phyloP scores from a whole-genome alignment of 768 basidiomycete genomes.

The Asterophora parasitica region DNA sequence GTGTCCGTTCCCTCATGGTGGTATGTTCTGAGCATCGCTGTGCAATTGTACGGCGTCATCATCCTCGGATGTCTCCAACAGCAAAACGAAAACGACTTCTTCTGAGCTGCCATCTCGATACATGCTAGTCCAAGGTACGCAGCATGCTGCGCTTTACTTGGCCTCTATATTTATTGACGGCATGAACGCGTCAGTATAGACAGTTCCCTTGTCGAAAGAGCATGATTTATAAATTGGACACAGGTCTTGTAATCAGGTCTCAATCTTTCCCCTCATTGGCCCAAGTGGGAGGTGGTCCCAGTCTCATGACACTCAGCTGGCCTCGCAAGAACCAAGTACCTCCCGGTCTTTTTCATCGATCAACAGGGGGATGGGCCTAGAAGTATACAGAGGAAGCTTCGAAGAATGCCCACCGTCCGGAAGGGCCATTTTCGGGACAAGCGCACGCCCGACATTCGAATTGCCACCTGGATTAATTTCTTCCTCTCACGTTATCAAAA shows the following conservation, averaged over 20 bases:
- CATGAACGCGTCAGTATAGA: not conserved
- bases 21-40: not conserved
- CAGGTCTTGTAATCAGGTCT: not conserved
- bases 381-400: conserved; percentile 1
- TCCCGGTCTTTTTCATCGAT: conserved; percentile 7
- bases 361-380: not conserved
- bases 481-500: not conserved
- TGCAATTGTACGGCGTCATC: too few relatives aligned
- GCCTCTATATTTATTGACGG: not conserved
- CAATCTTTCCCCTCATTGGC: not conserved
- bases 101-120: conserved; percentile 8
- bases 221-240: not conserved
- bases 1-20: conserved; percentile 1
- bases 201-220: not conserved
- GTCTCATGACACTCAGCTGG: conserved; percentile 5
- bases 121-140: not conserved
- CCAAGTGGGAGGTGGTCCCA: not conserved
- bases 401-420: not conserved
- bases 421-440: conserved; percentile 4
- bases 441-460: not conserved
- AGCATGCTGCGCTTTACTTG: not conserved
- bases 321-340: not conserved
- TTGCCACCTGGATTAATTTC: conserved; percentile 1
- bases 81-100: not conserved
- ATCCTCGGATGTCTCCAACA: not conserved